phyloP scores from a whole-genome alignment of 768 basidiomycete genomes.

The Bullera alba region DNA sequence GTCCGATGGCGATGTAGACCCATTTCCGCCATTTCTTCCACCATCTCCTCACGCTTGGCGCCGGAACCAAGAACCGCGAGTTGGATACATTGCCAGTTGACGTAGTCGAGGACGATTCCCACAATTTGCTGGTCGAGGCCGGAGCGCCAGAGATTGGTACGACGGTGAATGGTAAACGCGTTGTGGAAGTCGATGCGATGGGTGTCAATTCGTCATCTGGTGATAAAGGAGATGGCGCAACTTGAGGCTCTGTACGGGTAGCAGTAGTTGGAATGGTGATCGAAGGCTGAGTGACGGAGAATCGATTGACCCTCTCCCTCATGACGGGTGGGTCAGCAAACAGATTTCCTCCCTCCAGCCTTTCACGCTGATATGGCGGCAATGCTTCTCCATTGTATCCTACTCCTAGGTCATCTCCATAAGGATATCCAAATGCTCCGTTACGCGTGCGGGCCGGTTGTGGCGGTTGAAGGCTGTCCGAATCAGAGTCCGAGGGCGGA shows the following conservation, averaged over 20 bases:
- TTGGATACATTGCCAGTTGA: conserved; percentile 7
- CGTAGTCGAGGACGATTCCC: conserved; percentile 8
- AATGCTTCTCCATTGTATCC: conserved; percentile 13
- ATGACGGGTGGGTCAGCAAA: background rate
- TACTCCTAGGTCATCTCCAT: conserved; percentile 10
- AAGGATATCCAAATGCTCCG: conserved; percentile 13
- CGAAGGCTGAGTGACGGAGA: background rate
- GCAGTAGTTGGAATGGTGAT: background rate
- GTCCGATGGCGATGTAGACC: conserved; percentile 12
- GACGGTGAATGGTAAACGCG: background rate
- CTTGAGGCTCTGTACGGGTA: background rate
- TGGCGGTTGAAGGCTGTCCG: conserved; percentile 1
- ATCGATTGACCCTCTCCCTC: background rate
- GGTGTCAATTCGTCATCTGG: background rate
- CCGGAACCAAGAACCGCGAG: background rate
- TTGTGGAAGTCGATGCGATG: background rate
- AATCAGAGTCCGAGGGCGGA: conserved; percentile 6
- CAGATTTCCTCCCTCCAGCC: background rate
- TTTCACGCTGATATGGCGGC: conserved; percentile 29
- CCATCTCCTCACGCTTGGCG: conserved; percentile 5
- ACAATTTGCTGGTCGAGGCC: background rate
- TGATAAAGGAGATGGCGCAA: background rate
- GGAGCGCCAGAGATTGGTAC: background rate
- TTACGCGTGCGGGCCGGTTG: background rate
- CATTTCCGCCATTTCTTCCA: conserved; percentile 26